A percentile compares a stretch with the other conserved stretches of the same genome.
These are phyloP conservation scores for Paradendryphiella salina DNA, from an alignment of 2,329 filamentous ascomycete genomes.

Conservation along the genomic window DNA sequence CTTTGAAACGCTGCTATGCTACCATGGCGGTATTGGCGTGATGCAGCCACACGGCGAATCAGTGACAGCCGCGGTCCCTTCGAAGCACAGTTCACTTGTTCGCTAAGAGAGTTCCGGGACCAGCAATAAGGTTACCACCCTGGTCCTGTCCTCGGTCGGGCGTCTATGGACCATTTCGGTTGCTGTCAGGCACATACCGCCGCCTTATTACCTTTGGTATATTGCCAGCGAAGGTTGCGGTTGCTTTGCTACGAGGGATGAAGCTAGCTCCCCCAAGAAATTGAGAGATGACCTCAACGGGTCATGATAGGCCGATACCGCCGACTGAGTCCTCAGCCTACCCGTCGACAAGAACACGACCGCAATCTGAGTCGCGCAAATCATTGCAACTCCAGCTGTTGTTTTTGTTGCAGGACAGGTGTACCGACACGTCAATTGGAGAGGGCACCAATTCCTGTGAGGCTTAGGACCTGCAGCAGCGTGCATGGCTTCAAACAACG, in stretches of 20 bases:
- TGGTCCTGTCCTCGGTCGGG: constrained; percentile 1
- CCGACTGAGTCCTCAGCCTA: no score
- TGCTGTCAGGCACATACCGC: not conserved
- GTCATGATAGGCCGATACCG: no score
- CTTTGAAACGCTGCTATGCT: no score
- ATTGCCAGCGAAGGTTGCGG: no score
- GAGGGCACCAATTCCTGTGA: not conserved
- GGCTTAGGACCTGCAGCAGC: constrained; percentile 3
- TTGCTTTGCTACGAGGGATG: no score
- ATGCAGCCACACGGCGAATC: constrained; percentile 9
- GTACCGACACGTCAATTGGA: not conserved
- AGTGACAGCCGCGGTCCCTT: not conserved
- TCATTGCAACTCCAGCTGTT: no score
- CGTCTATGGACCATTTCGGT: constrained; percentile 1
- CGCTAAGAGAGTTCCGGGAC: constrained; percentile 10
- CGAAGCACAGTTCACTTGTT: constrained; percentile 14
- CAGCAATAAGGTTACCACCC: not conserved
- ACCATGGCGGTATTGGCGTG: not conserved
- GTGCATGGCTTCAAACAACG: constrained; percentile 5
- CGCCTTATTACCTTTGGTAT: not conserved
- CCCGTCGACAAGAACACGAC: not conserved
- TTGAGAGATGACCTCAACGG: no score
- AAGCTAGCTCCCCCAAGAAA: no score
- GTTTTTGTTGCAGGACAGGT: not conserved
- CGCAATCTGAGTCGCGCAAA: not conserved